A percentile compares a stretch with the other conserved stretches of the same genome.
Conservation (phyloP, 2,329 filamentous ascomycete genomes). For the Kalmusia sp. region DNA sequence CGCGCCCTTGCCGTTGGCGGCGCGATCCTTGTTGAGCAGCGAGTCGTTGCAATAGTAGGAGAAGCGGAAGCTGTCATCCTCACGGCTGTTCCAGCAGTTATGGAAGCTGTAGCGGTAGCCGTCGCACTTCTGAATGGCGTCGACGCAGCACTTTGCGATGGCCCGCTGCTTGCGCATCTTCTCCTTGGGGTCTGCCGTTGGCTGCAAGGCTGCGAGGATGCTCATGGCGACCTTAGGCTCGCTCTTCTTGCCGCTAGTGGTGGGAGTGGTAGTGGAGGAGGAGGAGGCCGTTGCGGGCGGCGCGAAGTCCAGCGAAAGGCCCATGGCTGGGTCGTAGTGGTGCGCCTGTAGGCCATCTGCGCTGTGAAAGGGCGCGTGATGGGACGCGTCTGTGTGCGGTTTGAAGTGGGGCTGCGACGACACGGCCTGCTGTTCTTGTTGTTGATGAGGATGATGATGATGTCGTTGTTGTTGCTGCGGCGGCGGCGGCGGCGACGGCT, state of each 20-base stretch:
- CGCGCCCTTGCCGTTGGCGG: slow-evolving; percentile 52
- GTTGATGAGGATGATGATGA: slow-evolving; percentile 17
- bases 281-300: slow-evolving; percentile 11
- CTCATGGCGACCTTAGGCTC: slow-evolving; percentile 39
- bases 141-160: slow-evolving; percentile 54
- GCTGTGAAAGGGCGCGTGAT: too few relatives aligned
- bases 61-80: slow-evolving; percentile 55
- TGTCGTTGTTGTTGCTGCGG: slow-evolving; percentile 9
- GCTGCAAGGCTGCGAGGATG: slow-evolving; percentile 44
- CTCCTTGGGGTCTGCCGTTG: slow-evolving; percentile 45
- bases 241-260: slow-evolving; percentile 18
- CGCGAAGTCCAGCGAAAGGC: slow-evolving; percentile 29
- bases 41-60: slow-evolving; percentile 60
- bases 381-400: slow-evolving; percentile 26
- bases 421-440: slow-evolving; percentile 13
- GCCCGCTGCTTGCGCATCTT: slow-evolving; percentile 55
- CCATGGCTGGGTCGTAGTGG: slow-evolving; percentile 33
- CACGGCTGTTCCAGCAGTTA: slow-evolving; percentile 57
- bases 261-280: slow-evolving; percentile 2
- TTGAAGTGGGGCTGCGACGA: slow-evolving; percentile 11
- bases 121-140: slow-evolving; percentile 53
- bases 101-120: slow-evolving; percentile 59
- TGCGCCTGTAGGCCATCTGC: slow-evolving; percentile 34
- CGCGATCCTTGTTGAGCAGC: slow-evolving; percentile 58
- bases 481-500: not conserved